Evolutionary conservation across 202 grass and related monocot genomes (phyloP).

Genomic region (Thinopyrum obtusiflorum): DNA sequence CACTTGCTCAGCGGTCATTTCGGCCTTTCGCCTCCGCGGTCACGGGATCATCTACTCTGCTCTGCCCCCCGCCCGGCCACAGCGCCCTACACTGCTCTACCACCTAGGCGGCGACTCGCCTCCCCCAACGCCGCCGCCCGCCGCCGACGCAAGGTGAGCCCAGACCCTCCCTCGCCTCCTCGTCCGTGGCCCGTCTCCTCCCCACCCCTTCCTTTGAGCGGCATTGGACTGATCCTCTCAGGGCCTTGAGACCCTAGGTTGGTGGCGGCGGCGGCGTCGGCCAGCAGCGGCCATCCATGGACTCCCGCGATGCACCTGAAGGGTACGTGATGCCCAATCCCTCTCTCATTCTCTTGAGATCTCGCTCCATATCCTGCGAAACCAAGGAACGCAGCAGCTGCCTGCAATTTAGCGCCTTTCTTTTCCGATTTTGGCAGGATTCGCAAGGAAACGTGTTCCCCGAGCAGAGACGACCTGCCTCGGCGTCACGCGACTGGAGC

Average conservation of each 20-base stretch:
- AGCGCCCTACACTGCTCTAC: background rate
- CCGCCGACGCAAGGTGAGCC: background rate
- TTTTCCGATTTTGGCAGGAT: background rate
- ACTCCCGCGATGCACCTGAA: background rate
- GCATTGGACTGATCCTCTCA: background rate
- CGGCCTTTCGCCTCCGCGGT: background rate
- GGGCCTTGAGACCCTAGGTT: background rate
- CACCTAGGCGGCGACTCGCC: background rate
- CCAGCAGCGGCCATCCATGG: background rate
- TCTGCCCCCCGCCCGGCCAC: background rate
- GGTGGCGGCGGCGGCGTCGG: background rate
- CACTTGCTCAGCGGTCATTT: background rate
- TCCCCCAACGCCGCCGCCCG: background rate
- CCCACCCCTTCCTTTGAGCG: background rate
- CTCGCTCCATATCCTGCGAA: background rate
- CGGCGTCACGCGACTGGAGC: background rate
- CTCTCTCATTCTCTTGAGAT: background rate
- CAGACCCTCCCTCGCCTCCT: background rate
- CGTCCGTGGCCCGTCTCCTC: background rate
- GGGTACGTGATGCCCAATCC: background rate
- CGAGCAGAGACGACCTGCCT: background rate
- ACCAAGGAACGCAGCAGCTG: background rate
- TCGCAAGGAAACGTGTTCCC: background rate
- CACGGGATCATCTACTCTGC: background rate
- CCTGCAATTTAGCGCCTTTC: background rate